Base-by-base conservation (phyloP, 345 rosid species). In the Citrus mangshanensis region DNA sequence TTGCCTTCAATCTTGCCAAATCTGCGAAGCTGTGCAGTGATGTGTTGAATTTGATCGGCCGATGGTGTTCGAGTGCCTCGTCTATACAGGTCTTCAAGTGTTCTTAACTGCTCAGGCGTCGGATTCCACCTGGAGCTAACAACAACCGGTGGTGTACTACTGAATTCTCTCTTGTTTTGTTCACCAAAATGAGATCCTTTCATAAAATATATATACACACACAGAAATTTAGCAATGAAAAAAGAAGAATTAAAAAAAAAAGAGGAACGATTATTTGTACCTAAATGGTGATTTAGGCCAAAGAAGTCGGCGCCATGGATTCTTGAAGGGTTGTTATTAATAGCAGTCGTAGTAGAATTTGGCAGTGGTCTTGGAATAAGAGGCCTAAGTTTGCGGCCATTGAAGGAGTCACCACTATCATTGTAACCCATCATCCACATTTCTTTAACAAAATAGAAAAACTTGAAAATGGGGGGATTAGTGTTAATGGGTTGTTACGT, bases 41-140 rank as follows among this genome's bases (percentile, higher is more conserved):
- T 95, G 72, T 90, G 91, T 80, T 95, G 98, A 80, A 95, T 95
- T 78, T 95, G 93, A 35, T 95, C 99, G 0, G 99, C 93, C 1
- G 97, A 83, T 7, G 99, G 99, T 6, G 97, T 95, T 81, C 99
- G 86, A 4, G 97, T 95, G 37, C 99, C 99, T 25, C 87, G 84
- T 38, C 89, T 68, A 64, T 95, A 95, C 61, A 95, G 80, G 75
- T 95, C 99, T 83, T 95, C 99, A 1, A 95, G 96, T 25, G 90
- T 86, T 60, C 92, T 84, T 42, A 95, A 82, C 87, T 95, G 99
- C 86, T 93, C 97, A 4, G 98, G 93, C 1, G 96, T 95, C 21
- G 99, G 99, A 68, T 95, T 95, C 99, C 99, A 95, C 84, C 98
- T 87, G 7, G 99, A 90, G 84, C 92, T 91, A 74, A 91, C 93